A percentile compares a stretch with the other conserved stretches of the same genome.
Conservation (phyloP, 2,329 filamentous ascomycete species). For the Fusarium sp. region DNA sequence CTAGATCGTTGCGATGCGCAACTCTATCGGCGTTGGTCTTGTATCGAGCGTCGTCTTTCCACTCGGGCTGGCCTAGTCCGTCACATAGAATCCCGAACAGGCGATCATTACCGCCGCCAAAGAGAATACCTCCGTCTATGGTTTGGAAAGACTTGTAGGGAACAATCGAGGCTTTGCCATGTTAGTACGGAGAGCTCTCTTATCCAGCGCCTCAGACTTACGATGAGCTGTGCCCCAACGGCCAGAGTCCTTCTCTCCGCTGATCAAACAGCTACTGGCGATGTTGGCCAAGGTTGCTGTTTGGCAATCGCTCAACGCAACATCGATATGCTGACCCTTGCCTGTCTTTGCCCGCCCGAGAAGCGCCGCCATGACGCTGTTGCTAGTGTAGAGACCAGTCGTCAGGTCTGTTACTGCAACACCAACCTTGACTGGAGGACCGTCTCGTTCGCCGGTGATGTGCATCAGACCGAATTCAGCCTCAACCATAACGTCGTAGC, state of each 20-base stretch:
- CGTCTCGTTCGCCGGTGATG: conserved; percentile 89
- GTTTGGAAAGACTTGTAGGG: conserved; percentile 89
- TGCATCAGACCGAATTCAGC: conserved; percentile 99
- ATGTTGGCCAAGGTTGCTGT: conserved; percentile 96
- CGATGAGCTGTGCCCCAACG: conserved; percentile 97
- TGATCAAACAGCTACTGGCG: conserved; percentile 89
- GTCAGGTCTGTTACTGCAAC: conserved; percentile 97
- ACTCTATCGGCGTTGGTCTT: conserved; percentile 71
- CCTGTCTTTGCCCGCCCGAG: conserved; percentile 79
- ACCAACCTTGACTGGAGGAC: conserved; percentile 94
- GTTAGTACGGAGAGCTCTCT: conserved; percentile 3
- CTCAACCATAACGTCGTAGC: conserved; percentile 99
- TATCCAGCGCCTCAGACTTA: conserved; percentile 53
- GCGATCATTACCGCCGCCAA: conserved; percentile 78
- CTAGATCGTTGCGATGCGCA: conserved; percentile 78
- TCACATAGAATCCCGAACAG: conserved; percentile 74
- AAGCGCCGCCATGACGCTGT: conserved; percentile 93
- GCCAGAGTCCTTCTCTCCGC: conserved; percentile 85
- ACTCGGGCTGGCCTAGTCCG: conserved; percentile 66
- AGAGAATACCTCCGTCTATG: conserved; percentile 74
- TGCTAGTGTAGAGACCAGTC: conserved; percentile 93
- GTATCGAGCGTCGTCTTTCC: conserved; percentile 70
- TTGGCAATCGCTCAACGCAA: conserved; percentile 91
- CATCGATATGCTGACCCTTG: conserved; percentile 91
- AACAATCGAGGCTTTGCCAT: conserved; percentile 83